Conservation (phyloP, 2,329 filamentous ascomycete species). For the Scolecobasidium constrictum region DNA sequence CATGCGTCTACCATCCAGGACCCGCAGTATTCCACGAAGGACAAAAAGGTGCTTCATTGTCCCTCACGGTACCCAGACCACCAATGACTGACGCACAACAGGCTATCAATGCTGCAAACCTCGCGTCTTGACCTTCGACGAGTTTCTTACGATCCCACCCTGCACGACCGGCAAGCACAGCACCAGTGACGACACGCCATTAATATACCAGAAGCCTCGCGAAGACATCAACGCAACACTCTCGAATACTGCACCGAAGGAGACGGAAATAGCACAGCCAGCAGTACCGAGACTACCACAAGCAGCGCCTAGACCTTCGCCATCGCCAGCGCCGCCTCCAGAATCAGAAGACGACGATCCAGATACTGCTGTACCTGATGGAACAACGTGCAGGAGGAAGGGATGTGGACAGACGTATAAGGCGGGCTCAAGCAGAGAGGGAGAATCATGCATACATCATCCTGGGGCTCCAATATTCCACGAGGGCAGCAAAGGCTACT, state of each 20-base stretch:
- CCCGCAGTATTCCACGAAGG: constrained; percentile 55
- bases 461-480: constrained; percentile 90
- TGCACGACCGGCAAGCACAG: constrained; percentile 92
- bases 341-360: constrained; percentile 87
- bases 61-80: too few relatives aligned
- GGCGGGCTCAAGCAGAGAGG: constrained; percentile 48
- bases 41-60: constrained; percentile 68
- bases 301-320: constrained; percentile 23
- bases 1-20: constrained; percentile 85
- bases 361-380: constrained; percentile 58
- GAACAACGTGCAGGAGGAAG: constrained; percentile 65
- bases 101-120: constrained; percentile 99
- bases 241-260: constrained; percentile 32
- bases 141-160: constrained; percentile 85
- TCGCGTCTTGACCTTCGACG: constrained; percentile 91
- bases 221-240: constrained; percentile 28
- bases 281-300: constrained; percentile 23
- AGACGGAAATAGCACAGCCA: constrained; percentile 18
- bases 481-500: constrained; percentile 96
- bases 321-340: constrained; percentile 49
- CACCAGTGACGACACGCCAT: constrained; percentile 64
- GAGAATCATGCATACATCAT: constrained; percentile 77
- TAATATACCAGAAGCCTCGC: constrained; percentile 33
- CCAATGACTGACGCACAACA: constrained; percentile 27
- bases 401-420: constrained; percentile 61